Percentiles rank a stretch among this genome's conserved stretches.
These are phyloP conservation scores for Rhododendron molle DNA, from an alignment of 148 eudicot genomes.

Conservation along the genomic window DNA sequence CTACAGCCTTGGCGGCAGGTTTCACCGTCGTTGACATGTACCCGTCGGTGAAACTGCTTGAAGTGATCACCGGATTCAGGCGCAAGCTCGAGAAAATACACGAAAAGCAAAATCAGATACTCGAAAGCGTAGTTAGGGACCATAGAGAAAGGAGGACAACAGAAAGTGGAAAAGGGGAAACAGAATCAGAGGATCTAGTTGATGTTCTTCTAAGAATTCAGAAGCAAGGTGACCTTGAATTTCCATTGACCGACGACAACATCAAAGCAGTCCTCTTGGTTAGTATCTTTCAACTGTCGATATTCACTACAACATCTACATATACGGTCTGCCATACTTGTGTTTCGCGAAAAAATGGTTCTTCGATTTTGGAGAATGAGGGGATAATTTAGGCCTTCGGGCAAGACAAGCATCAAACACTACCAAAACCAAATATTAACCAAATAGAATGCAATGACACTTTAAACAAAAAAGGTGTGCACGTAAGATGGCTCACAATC, in stretches of 20 bases:
- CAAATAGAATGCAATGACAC: neutral
- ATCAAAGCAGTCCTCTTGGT: neutral
- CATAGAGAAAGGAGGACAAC: neutral
- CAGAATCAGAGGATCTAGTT: constrained; percentile 20
- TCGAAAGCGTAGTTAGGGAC: constrained; percentile 7
- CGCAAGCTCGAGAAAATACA: neutral
- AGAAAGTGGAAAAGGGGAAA: neutral
- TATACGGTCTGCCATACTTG: neutral
- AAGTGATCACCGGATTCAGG: neutral
- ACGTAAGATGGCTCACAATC: neutral
- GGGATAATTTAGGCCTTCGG: neutral
- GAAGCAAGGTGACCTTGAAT: constrained; percentile 1
- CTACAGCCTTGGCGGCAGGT: neutral
- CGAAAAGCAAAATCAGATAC: neutral
- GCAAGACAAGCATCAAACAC: neutral
- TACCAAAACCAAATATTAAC: neutral
- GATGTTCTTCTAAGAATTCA: constrained; percentile 27
- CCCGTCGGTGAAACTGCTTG: neutral
- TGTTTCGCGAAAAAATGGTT: neutral
- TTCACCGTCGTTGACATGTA: neutral
- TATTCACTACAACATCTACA: neutral
- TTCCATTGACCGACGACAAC: neutral
- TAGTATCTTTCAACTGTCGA: neutral
- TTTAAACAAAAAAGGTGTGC: neutral
- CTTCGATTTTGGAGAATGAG: neutral